phyloP scores from a whole-genome alignment of 192 early-diverging fungal species.

The Backusella luteola region DNA sequence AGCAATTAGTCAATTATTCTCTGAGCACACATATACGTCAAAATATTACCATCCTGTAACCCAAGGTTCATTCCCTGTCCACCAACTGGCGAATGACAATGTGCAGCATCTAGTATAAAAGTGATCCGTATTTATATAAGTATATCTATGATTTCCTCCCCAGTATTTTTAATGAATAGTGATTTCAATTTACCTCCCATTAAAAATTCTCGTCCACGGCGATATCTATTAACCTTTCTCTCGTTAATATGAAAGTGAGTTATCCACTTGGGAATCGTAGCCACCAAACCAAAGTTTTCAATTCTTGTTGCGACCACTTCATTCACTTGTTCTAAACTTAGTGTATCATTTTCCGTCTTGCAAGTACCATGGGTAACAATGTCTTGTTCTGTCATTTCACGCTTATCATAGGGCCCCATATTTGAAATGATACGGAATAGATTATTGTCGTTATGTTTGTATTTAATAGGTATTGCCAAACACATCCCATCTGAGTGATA shows the following conservation, averaged over 20 bases:
- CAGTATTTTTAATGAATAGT: background rate
- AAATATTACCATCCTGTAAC: slow-evolving; percentile 38
- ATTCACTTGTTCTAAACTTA: slow-evolving; percentile 11
- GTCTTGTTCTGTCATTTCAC: background rate
- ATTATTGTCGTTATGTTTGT: background rate
- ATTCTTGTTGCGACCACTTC: background rate
- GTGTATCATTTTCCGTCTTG: background rate
- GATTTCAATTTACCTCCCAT: slow-evolving; percentile 18
- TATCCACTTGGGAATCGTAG: slow-evolving; percentile 9
- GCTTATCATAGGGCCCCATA: background rate
- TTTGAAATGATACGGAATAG: background rate
- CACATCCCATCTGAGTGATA: background rate
- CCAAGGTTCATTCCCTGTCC: slow-evolving; percentile 47
- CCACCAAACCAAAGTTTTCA: background rate
- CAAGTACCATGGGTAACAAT: background rate
- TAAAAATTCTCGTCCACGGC: slow-evolving; percentile 20
- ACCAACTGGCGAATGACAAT: slow-evolving; percentile 37
- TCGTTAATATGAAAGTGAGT: slow-evolving; percentile 31
- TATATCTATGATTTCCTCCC: background rate
- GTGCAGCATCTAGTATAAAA: slow-evolving; percentile 32
- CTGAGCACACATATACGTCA: background rate
- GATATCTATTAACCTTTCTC: slow-evolving; percentile 23
- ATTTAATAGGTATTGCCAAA: background rate
- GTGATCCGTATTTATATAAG: background rate
- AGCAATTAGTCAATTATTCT: background rate